These are phyloP conservation scores for Pseudocercospora cruenta DNA, from an alignment of 2,329 filamentous ascomycete genomes.

Conservation along the genomic window DNA sequence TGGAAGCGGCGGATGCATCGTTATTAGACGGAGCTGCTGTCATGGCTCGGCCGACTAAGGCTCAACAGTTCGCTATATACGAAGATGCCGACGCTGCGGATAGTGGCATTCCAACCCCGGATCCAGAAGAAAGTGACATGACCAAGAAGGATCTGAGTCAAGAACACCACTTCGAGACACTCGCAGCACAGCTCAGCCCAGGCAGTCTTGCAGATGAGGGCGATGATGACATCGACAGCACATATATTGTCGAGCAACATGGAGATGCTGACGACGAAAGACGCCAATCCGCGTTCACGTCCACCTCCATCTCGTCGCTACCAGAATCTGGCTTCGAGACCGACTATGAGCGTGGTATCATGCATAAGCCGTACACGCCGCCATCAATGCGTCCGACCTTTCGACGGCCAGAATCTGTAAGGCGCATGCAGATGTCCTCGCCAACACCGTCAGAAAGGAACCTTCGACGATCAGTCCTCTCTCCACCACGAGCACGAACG, in stretches of 20 bases:
- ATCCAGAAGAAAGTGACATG: background rate
- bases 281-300: conserved; percentile 34
- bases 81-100: conserved; percentile 20
- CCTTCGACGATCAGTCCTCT: conserved; percentile 36
- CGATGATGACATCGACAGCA: conserved; percentile 3
- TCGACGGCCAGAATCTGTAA: conserved; percentile 69
- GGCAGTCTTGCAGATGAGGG: background rate
- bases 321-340: conserved; percentile 37
- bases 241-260: conserved; percentile 16
- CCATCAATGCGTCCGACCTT: conserved; percentile 66
- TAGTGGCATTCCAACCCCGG: conserved; percentile 7
- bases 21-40: conserved; percentile 6
- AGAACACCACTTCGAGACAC: background rate
- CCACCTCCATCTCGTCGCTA: conserved; percentile 38
- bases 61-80: conserved; percentile 24
- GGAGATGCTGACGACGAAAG: conserved; percentile 21
- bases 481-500: conserved; percentile 54
- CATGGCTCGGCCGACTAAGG: conserved; percentile 57
- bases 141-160: background rate
- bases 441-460: conserved; percentile 60
- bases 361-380: conserved; percentile 55
- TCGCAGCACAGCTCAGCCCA: background rate
- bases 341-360: conserved; percentile 28
- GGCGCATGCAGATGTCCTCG: conserved; percentile 72
- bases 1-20: background rate